Base-by-base conservation (phyloP, 345 rosid genomes). In the Luvunga scandens region DNA sequence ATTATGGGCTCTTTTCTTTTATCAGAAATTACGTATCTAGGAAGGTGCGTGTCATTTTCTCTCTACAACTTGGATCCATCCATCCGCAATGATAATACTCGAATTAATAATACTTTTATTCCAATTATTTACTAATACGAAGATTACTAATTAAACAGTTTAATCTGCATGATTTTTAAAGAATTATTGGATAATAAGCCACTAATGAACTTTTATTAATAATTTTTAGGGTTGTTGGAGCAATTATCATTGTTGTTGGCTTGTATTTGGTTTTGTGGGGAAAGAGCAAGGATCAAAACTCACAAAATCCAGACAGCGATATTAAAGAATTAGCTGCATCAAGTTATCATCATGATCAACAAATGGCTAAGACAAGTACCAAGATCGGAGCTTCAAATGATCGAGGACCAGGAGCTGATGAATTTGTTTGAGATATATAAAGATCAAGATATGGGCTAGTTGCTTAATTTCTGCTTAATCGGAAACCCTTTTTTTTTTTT, bases 1-100 rank as follows among this genome's bases (percentile, higher is more conserved):
- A 48, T 89, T 66, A 73, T 90, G 66, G 88, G 94, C 67, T 82
- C 91, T 55, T 80, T 90, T 56, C 48, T 89, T 34, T 79, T 92
- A 63, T 61, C 88, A 1, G 91, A 90, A 66, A 79, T 82, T 42
- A 67, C 86, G 83, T 85, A 79, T 69, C 14, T 89, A 27, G 97
- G 93, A 86, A 90, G 94, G 97, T 92, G 75, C 16, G 36, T 31
- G 36, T 72, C 71, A 42, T 18, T n/a, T 14, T 36, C 27, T 62
- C 53, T 30, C 12, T 3, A 30, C 39, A 4, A 9, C 42, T 36
- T 77, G 42, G 16, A 33, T 28, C 9, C 50, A 13, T 3, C 18
- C 50, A 45, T 45, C 50, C 13, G 50, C 50, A 45, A 45, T 13
- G 6, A 18, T 63, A 12, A 27, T 25, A 9, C 6, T 12, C 34